phyloP scores from a whole-genome alignment of 208 protist species.

The Acanthamoeba culbertsoni region DNA sequence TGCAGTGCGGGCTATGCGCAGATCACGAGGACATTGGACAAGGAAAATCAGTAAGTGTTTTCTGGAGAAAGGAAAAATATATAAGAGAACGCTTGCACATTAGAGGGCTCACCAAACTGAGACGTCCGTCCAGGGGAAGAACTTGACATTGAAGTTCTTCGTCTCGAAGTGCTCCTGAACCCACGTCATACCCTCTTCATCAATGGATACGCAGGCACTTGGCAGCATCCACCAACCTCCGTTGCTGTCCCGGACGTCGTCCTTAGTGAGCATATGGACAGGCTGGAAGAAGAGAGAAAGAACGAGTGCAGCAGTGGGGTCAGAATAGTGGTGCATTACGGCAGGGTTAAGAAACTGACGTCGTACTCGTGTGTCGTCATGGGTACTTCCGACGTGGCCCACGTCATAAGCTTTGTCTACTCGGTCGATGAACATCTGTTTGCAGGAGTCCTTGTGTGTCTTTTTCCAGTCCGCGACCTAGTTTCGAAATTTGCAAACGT shows the following conservation, averaged over 20 bases:
- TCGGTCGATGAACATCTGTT: neutral
- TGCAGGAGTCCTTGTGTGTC: neutral
- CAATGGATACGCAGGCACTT: neutral
- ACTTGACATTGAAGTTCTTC: conserved; percentile 45
- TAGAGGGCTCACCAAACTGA: neutral
- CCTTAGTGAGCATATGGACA: neutral
- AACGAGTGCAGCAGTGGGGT: neutral
- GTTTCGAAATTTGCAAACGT: neutral
- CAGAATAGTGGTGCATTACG: too few relatives aligned
- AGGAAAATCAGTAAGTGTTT: neutral
- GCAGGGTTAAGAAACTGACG: neutral
- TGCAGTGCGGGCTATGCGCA: neutral
- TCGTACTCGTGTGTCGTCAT: conserved; percentile 1
- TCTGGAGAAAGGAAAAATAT: neutral
- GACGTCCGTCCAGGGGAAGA: conserved; percentile 44
- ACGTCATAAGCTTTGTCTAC: conserved; percentile 19
- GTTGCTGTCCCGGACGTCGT: conserved; percentile 26
- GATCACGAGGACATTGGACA: neutral
- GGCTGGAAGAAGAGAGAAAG: neutral
- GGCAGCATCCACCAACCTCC: conserved; percentile 43
- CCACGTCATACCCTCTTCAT: neutral
- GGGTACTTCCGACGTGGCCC: neutral
- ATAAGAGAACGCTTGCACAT: neutral
- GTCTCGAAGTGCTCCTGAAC: conserved; percentile 12
- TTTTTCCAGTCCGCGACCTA: conserved; percentile 36